Evolutionary conservation across 345 rosid species (phyloP).

Genomic region (Triadica sebifera): DNA sequence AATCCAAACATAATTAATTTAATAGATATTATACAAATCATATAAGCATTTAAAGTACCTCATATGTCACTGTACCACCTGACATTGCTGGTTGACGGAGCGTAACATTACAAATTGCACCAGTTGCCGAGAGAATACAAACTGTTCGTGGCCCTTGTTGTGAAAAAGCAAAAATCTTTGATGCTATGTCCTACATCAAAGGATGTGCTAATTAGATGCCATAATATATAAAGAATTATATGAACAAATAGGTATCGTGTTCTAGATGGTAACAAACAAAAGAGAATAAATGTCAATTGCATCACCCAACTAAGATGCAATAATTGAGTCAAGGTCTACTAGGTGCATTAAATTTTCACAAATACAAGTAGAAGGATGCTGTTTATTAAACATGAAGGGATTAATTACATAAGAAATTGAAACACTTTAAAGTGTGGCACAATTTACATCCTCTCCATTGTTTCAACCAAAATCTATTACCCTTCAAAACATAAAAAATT

Average conservation of each 20-base stretch:
- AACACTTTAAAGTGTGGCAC: neutral
- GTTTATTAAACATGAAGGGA: neutral
- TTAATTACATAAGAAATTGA: neutral
- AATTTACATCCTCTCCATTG: neutral
- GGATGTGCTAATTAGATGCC: neutral
- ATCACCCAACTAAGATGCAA: neutral
- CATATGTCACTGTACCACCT: constrained; percentile 59
- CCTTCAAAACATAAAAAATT: neutral
- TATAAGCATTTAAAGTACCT: constrained; percentile 45
- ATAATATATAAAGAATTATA: neutral
- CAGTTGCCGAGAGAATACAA: constrained; percentile 87
- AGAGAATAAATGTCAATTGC: neutral
- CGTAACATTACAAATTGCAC: constrained; percentile 68
- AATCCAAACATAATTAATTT: no score
- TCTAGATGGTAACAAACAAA: neutral
- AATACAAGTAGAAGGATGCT: neutral
- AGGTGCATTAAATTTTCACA: neutral
- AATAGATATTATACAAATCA: neutral
- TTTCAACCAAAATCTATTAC: neutral
- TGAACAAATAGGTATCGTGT: neutral
- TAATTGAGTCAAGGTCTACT: neutral
- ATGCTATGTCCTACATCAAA: constrained; percentile 62
- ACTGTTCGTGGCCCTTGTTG: constrained; percentile 79
- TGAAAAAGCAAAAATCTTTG: constrained; percentile 68
- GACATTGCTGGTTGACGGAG: constrained; percentile 59